Evolutionary conservation across 2,329 filamentous ascomycete genomes (phyloP).

Genomic region (Cordyceps javanica): DNA sequence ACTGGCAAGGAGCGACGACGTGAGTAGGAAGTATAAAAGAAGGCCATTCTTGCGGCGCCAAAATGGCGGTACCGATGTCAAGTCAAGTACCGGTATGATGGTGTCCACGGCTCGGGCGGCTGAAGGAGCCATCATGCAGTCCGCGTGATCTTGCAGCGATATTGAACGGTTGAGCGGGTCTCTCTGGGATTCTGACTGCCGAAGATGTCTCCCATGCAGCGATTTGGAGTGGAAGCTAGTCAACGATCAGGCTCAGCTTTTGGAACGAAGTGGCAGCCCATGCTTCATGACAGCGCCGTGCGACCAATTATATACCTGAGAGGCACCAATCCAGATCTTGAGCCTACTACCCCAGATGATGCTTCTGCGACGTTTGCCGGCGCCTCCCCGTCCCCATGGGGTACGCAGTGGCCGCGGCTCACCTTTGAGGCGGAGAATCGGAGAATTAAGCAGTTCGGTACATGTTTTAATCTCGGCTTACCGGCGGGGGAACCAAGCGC

Average conservation of each 20-base stretch:
- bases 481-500: background rate
- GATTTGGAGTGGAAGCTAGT: background rate
- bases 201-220: background rate
- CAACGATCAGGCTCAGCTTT: background rate
- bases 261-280: background rate
- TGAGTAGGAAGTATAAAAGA: conserved; percentile 36
- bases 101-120: conserved; percentile 26
- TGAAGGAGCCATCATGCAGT: conserved; percentile 26
- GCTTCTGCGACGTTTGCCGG: background rate
- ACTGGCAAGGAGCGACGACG: conserved; percentile 35
- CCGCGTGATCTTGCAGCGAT: conserved; percentile 1
- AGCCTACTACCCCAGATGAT: conserved; percentile 3
- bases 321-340: background rate
- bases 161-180: background rate
- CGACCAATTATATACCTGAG: background rate
- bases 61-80: conserved; percentile 26
- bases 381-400: conserved; percentile 8
- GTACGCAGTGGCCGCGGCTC: background rate
- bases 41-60: conserved; percentile 35
- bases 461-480: background rate
- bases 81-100: conserved; percentile 26
- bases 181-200: background rate
- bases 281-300: background rate
- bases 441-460: background rate
- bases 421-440: conserved; percentile 11